Evolutionary conservation across 2,329 filamentous ascomycete species (phyloP), one percentile per base, ranked within the genome.

Genomic region (Didymellaceae sp.): DNA sequence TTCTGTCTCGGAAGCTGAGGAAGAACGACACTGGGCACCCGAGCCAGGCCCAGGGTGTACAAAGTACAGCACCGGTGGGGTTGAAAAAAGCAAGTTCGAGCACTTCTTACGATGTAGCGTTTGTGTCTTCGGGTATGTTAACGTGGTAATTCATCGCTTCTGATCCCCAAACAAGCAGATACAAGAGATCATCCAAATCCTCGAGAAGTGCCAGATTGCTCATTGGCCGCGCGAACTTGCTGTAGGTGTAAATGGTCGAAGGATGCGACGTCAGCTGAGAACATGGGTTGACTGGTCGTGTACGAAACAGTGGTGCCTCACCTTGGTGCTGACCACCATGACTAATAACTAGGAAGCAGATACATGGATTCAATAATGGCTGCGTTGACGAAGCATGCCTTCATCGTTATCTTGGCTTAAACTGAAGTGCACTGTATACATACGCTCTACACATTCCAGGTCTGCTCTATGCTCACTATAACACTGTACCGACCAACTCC

Each of bases 251-350:
- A 38, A 31, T 45, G 42, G n/a, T n/a, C n/a, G n/a, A n/a, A 42
- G 48, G 24, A 28, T 10, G 25, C 16, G 22, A 35, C 41, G 48
- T 52, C 42, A 52, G 48, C 41, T 42, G 42, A 30, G 30, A 40
- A 37, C 47, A 35, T 31, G 37, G 47, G 28, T 51, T 42, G 48
- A 37, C 42, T 41, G 24, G 31, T 8, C 24, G 32, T 13, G 45
- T 42, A 41, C 48, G 48, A 10, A 20, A 41, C 25, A 32, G 16
- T 52, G 45, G 35, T 45, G 48, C 26, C 41, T 45, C 37, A 38
- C 21, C 20, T 6, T 6, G 24, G 24, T 28, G 44, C 35, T 46
- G 34, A 40, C 28, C 44, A 33, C 28, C 35, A 40, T 17, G 28
- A 21, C 8, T 7, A 18, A 14, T 11, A 25, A 13, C 21, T 13